Evolutionary conservation across 148 eudicot species (phyloP).

Genomic region (Rhododendron ferrugineum): DNA sequence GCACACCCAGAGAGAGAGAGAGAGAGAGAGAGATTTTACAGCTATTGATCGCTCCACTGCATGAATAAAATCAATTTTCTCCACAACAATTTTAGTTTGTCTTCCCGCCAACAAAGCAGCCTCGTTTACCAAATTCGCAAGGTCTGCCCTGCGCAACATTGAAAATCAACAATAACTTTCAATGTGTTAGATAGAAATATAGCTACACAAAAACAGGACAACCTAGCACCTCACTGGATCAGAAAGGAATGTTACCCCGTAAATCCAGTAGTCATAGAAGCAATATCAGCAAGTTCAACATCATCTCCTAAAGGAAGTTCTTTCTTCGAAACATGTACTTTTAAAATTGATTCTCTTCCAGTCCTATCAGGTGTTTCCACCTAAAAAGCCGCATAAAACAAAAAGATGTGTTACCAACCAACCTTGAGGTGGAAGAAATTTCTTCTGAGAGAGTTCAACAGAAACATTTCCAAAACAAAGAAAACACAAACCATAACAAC

Average conservation of each 20-base stretch:
- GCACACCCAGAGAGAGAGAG: conserved; percentile 5
- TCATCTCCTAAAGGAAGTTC: conserved; percentile 85
- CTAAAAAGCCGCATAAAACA: conserved; percentile 27
- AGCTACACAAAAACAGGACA: background rate
- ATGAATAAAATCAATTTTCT: conserved; percentile 76
- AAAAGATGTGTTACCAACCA: conserved; percentile 17
- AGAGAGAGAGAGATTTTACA: conserved; percentile 30
- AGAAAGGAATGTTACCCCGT: conserved; percentile 58
- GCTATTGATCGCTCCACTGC: conserved; percentile 96
- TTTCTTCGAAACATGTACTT: conserved; percentile 79
- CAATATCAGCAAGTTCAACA: conserved; percentile 65
- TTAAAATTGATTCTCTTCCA: conserved; percentile 88
- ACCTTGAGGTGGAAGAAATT: background rate
- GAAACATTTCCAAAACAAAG: background rate
- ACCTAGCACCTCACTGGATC: conserved; percentile 1
- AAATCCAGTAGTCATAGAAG: conserved; percentile 94
- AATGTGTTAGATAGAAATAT: conserved; percentile 7
- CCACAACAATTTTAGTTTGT: conserved; percentile 67
- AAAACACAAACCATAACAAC: conserved; percentile 64
- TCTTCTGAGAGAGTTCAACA: background rate
- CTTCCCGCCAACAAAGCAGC: conserved; percentile 98
- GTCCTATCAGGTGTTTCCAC: conserved; percentile 92
- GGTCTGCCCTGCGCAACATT: conserved; percentile 80
- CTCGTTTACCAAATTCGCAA: conserved; percentile 97
- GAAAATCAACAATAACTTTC: conserved; percentile 4